Evolutionary conservation across 257 asterid genomes (phyloP).

Genomic region (Jaltomata sinuosa): DNA sequence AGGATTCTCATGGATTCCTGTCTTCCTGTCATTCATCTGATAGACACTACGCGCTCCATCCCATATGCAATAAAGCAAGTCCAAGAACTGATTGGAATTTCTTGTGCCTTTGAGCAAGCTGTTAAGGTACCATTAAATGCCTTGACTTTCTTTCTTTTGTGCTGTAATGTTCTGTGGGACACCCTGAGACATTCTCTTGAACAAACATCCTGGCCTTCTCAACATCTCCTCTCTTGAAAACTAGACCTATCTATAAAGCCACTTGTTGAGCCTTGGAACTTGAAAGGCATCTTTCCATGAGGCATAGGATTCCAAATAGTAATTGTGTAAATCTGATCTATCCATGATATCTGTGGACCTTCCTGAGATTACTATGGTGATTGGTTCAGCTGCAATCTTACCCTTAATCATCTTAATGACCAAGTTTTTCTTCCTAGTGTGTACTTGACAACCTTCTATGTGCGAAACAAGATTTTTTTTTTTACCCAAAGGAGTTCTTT

Average conservation of each 20-base stretch:
- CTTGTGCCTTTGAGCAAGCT: constrained; percentile 98
- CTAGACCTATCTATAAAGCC: background rate
- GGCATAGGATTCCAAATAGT: background rate
- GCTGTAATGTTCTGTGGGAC: background rate
- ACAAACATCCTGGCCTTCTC: background rate
- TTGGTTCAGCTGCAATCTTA: background rate
- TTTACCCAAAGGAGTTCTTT: background rate
- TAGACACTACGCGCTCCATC: constrained; percentile 66
- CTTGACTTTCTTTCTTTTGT: background rate
- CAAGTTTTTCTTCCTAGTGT: background rate
- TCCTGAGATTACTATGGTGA: background rate
- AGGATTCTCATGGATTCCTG: constrained; percentile 85
- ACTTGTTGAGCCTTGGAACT: background rate
- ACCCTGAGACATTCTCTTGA: background rate
- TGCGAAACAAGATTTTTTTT: background rate
- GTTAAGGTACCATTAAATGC: constrained; percentile 60
- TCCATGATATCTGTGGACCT: background rate
- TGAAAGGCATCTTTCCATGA: background rate
- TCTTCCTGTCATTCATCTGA: constrained; percentile 68
- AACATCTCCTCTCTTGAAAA: background rate
- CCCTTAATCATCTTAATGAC: background rate
- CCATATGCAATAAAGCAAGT: constrained; percentile 91
- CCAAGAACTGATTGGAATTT: constrained; percentile 86
- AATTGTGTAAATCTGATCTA: background rate
- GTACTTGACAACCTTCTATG: background rate